Evolutionary conservation across 495 filamentous ascomycete genomes (phyloP).

Genomic region (Xylaria intraflava): DNA sequence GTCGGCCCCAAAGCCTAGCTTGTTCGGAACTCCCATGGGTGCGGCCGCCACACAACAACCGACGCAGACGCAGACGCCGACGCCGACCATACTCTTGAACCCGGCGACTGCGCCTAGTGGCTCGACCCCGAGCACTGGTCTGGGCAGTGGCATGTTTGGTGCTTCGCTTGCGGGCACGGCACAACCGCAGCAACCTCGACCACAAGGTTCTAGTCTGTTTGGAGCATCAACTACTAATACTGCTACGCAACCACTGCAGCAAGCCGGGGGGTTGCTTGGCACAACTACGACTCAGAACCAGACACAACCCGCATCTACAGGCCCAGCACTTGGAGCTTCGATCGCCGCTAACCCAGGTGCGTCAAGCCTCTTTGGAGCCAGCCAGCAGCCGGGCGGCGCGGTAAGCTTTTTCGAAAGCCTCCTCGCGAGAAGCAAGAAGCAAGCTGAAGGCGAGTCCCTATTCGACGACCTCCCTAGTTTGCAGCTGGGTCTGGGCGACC

Average conservation of each 20-base stretch:
- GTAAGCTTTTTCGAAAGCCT: slow-evolving; percentile 76
- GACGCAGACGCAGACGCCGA: neutral
- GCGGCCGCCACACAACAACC: neutral
- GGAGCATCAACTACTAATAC: neutral
- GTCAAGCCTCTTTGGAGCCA: slow-evolving; percentile 16
- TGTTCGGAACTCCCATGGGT: neutral
- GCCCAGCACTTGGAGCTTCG: slow-evolving; percentile 7
- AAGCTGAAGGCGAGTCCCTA: slow-evolving; percentile 45
- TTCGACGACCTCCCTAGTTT: slow-evolving; percentile 59
- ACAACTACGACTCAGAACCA: slow-evolving; percentile 9
- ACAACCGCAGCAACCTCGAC: neutral
- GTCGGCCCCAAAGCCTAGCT: neutral
- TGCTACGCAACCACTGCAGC: slow-evolving; percentile 15
- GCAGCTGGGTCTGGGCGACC: slow-evolving; percentile 79
- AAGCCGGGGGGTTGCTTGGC: slow-evolving; percentile 16
- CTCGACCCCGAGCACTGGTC: neutral
- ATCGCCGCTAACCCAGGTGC: slow-evolving; percentile 4
- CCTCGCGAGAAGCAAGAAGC: slow-evolving; percentile 67
- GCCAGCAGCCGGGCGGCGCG: slow-evolving; percentile 9
- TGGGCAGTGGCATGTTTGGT: neutral
- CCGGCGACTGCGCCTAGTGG: neutral
- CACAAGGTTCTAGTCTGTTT: slow-evolving; percentile 4
- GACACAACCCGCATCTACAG: slow-evolving; percentile 8
- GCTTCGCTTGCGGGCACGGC: slow-evolving; percentile 1
- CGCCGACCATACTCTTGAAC: neutral